Evolutionary conservation across 2,329 filamentous ascomycete genomes (phyloP).

Genomic region (Fusarium oligoseptatum): DNA sequence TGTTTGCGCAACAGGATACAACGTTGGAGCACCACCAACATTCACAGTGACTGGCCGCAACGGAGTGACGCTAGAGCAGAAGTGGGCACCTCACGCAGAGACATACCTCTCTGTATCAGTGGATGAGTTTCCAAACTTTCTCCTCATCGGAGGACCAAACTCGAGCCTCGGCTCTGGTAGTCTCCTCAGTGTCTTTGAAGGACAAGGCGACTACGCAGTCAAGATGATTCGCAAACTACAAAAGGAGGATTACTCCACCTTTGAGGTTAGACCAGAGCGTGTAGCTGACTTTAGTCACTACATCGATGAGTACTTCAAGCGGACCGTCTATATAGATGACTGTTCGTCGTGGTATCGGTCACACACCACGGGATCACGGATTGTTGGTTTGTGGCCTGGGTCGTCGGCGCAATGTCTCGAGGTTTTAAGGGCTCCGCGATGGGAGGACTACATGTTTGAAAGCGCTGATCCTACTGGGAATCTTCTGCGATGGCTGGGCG

Average conservation of each 20-base stretch:
- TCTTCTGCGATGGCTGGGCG: conserved; percentile 18
- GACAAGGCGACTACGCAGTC: conserved; percentile 53
- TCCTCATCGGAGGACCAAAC: conserved; percentile 65
- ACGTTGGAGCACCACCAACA: conserved; percentile 28
- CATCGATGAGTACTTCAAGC: conserved; percentile 29
- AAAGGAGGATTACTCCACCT: conserved; percentile 37
- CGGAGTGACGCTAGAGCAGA: conserved; percentile 52
- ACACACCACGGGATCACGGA: not conserved
- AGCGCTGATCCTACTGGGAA: conserved; percentile 10
- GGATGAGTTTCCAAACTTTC: conserved; percentile 63
- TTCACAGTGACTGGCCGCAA: conserved; percentile 56
- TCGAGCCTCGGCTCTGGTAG: conserved; percentile 61
- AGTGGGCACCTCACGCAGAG: conserved; percentile 56
- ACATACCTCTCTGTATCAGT: conserved; percentile 61
- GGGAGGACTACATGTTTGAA: conserved; percentile 24
- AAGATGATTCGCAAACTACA: conserved; percentile 42
- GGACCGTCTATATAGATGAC: conserved; percentile 27
- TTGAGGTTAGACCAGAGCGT: conserved; percentile 9
- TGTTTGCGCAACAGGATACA: conserved; percentile 27
- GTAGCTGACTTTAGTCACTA: conserved; percentile 24
- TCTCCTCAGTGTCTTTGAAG: conserved; percentile 61
- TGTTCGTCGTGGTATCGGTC: conserved; percentile 27
- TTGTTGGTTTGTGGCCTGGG: conserved; percentile 26
- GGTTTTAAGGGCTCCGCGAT: conserved; percentile 13
- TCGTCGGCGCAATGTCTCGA: conserved; percentile 21